Base-by-base conservation (phyloP, 768 basidiomycete species). In the Ramaria sp. region DNA sequence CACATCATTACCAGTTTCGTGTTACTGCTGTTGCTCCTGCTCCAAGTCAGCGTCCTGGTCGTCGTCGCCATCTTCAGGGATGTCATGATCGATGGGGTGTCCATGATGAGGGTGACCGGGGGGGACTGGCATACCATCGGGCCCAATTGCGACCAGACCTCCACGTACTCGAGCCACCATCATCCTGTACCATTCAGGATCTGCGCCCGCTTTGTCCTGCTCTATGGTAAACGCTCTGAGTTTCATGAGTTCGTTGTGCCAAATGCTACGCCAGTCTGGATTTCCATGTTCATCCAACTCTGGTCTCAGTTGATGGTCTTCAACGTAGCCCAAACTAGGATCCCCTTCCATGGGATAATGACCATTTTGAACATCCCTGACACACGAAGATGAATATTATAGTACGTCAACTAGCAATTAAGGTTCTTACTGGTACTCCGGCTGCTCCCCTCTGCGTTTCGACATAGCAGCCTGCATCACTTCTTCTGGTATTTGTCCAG, bases 171-270 rank as follows among this genome's bases (percentile, higher is more conserved):
- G 81, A 65, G 87, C 75, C 9, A 90, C 66, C 88, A 91, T 91
- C 80, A 87, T 84, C 60, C 84, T 73, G 63, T 83, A 92, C 89
- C 89, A 92, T 60, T 91, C 89, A 46, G 81, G 82, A 51, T 88
- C 87, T 2, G 78, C 84, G 31, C 84, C 85, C 19, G 81, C 80
- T 70, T 89, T 90, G 66, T 91, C 87, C 65, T 91, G 89, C 63
- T 91, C 85, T 9, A 71, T 76, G 0, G 90, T 86, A n/a, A 89
- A 71, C 61, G 85, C 82, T 64, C 86, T 83, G 57, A 92, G 71
- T 64, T 80, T 81, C 9, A 77, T 77, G 50, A 92, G 77, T 70
- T 92, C 90, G 67, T 91, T 91, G 56, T 84, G 71, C 84, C 90
- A 86, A 47, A 84, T 82, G 30, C 78, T 67, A 51, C 83, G 81